Evolutionary conservation across 179 eudicot genomes (phyloP), one percentile per base, ranked within the genome.

Genomic region (Gypsophila paniculata): DNA sequence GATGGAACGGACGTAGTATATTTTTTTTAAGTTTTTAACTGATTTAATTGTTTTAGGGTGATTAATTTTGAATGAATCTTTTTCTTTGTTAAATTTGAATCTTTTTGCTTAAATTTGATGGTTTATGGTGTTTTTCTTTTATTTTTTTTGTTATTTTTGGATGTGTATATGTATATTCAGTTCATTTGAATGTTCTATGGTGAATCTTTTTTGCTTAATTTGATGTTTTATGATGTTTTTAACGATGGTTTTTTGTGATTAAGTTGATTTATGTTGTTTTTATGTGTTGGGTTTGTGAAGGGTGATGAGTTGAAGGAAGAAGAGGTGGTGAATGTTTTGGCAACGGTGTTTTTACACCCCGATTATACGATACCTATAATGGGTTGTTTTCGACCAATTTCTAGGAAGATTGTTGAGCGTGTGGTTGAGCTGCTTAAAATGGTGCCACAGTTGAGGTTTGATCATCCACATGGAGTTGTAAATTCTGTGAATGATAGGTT

Each of bases 341-440:
- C 88, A 17, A 78, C 80, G 69, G 74, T 94, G 63, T 77, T 90
- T 69, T 61, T 94, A 73, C 96, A 88, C 76, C 88, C 93, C 0
- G 78, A 73, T 62, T 94, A 90, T 74, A 92, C 99, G 52, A 88
- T 94, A 54, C 91, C 93, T 5, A 72, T 92, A 29, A 53, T 87
- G 74, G 97, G 99, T 34, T 94, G 99, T 76, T 88, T 94, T 59
- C 88, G 97, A n/a, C 83, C 86, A 0, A 82, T 94, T 46, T 87
- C 85, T 29, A 61, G 72, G 69, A 86, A 80, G 78, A 86, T 94
- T 61, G 75, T 94, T 44, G 84, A 82, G 23, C 81, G 81, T 75
- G 86, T 81, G 0, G 83, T 92, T 67, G 68, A 34, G 1, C 71
- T 80, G 77, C 85, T 94, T 23, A 79, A 71, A 13, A 38, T 90